A percentile compares a stretch with the other conserved stretches of the same genome.
Conservation (phyloP, 331 rosid species). For the Quercus phellos region DNA sequence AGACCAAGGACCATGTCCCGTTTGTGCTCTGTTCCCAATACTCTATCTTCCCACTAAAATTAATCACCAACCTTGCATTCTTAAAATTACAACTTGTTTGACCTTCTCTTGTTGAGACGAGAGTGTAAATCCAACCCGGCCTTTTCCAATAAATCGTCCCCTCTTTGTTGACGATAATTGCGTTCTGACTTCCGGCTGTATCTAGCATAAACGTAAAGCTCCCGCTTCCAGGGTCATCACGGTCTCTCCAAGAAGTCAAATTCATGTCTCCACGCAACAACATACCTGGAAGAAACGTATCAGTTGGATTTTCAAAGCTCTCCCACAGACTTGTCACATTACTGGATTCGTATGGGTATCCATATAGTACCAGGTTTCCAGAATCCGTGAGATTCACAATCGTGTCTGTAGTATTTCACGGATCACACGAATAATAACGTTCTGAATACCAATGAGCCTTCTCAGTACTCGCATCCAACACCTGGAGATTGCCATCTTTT, state of each 20-base stretch:
- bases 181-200: conserved; percentile 8
- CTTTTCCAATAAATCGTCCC: conserved; percentile 39
- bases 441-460: conserved; percentile 30
- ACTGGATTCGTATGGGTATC: not conserved
- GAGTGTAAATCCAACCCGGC: conserved; percentile 19
- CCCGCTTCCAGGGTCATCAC: conserved; percentile 39
- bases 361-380: conserved; percentile 44
- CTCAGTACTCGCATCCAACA: conserved; percentile 3
- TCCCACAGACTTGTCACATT: conserved; percentile 27
- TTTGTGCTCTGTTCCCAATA: not conserved
- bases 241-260: conserved; percentile 40
- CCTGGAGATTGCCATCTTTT: conserved; percentile 45
- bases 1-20: no score
- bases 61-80: not conserved
- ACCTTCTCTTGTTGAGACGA: not conserved
- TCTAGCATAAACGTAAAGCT: conserved; percentile 39
- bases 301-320: conserved; percentile 59
- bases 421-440: not conserved
- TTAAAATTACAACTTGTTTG: no score
- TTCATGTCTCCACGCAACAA: conserved; percentile 24
- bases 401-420: not conserved
- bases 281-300: conserved; percentile 68
- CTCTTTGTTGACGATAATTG: conserved; percentile 19
- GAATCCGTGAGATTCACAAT: conserved; percentile 39
- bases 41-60: not conserved